Base-by-base conservation (phyloP, 176 grass and related monocot genomes). In the Cenchrus fungigraminus region DNA sequence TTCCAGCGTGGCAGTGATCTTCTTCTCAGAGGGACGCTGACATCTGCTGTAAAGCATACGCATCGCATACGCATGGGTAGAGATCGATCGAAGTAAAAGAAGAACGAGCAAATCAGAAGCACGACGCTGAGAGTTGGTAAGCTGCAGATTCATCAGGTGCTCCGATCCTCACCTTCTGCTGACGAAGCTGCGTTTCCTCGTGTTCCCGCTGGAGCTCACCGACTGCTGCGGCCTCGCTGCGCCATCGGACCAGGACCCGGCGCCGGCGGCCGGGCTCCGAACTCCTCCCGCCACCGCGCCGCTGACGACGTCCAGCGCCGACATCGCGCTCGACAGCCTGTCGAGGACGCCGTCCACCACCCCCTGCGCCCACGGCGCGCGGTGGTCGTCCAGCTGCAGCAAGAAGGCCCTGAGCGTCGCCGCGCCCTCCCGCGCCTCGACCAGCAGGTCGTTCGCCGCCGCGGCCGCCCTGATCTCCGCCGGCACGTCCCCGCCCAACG, bases 301-400 rank as follows among this genome's bases (percentile, higher is more conserved):
- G 78, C 17, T 31, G 47, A 13, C 57, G 25, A 20, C 50, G 29
- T 79, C 80, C 75, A 94, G 53, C 72, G 69, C 65, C 47, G 50
- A 64, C 15, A 90, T 64, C 28, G 75, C 69, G 44, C 65, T 94
- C 12, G 88, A 68, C 81, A 89, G 15, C 81, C 79, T 88, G 71
- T 52, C n/a, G 20, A 89, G 73, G 22, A 92, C 83, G 65, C 37
- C 89, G 70, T 94, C 79, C 53, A 57, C 81, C 87, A 83, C 55
- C 56, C 60, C 58, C 34, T 70, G 32, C 37, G 82, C 22, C 40
- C 22, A 64, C 75, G 69, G 37, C 64, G 86, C 34, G 49, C 74
- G 58, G 50, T 19, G 80, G 54, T 78, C 70, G 29, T 69, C 63
- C 78, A 61, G 78, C 70, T 76, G 73, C 62, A 55, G n/a, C 51